Evolutionary conservation across 1,284 basidiomycete species (phyloP).

Genomic region (Moesziomyces parantarcticus): DNA sequence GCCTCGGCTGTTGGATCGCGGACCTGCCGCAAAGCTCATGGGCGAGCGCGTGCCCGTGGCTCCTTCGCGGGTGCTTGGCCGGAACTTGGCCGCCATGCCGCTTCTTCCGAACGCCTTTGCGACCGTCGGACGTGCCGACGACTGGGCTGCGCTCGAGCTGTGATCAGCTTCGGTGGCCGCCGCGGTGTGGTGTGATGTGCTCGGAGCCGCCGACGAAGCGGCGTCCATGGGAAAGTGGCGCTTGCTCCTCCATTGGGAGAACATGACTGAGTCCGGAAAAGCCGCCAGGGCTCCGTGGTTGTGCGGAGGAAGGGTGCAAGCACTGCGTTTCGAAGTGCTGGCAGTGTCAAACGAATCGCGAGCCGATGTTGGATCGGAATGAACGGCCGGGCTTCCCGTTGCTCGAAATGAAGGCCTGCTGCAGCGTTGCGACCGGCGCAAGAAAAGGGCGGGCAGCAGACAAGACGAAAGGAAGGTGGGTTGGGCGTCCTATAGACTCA

Average conservation of each 20-base stretch:
- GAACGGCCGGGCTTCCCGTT: too few relatives aligned
- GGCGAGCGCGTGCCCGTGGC: slow-evolving; percentile 13
- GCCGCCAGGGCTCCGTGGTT: background rate
- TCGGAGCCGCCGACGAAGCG: slow-evolving; percentile 16
- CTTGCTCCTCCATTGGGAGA: slow-evolving; percentile 46
- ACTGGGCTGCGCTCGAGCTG: too few relatives aligned
- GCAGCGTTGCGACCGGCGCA: too few relatives aligned
- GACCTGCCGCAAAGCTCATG: slow-evolving; percentile 41
- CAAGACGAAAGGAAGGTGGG: too few relatives aligned
- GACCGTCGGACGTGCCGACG: slow-evolving; percentile 7
- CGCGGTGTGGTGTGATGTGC: slow-evolving; percentile 8
- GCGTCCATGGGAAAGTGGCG: slow-evolving; percentile 41
- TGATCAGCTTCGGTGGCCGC: slow-evolving; percentile 11
- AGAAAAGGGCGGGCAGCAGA: too few relatives aligned
- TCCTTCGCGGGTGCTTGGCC: slow-evolving; percentile 26
- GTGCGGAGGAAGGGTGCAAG: too few relatives aligned
- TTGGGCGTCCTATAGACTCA: too few relatives aligned
- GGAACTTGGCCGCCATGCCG: slow-evolving; percentile 20
- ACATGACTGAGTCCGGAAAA: slow-evolving; percentile 13
- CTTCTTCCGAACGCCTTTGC: slow-evolving; percentile 25
- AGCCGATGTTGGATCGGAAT: too few relatives aligned
- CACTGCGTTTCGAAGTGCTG: too few relatives aligned
- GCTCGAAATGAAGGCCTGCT: too few relatives aligned
- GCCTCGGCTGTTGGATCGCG: slow-evolving; percentile 26
- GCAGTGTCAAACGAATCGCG: too few relatives aligned